A percentile compares a stretch with the other conserved stretches of the same genome.
These are phyloP conservation scores for Monosporascus cannonballus DNA, from an alignment of 2,329 filamentous ascomycete genomes.

Conservation along the genomic window DNA sequence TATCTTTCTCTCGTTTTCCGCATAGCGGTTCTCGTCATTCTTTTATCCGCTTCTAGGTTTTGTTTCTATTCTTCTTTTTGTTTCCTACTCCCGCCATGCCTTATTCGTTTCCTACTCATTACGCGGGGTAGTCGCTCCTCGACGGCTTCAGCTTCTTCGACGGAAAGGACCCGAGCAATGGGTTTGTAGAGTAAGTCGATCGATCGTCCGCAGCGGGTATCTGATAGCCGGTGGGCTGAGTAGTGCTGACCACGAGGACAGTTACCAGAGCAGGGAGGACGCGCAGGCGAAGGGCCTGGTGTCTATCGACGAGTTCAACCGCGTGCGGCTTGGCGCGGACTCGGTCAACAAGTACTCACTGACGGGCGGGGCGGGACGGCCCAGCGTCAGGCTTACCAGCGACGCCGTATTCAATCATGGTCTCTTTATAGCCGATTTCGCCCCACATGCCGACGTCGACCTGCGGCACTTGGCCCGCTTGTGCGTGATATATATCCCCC, in stretches of 20 bases:
- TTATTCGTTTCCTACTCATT: conserved; percentile 26
- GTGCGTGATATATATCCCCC: conserved; percentile 29
- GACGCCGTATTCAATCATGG: conserved; percentile 58
- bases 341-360: conserved; percentile 28
- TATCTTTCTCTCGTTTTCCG: conserved; percentile 7
- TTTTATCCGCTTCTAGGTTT: conserved; percentile 7
- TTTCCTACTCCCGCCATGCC: conserved; percentile 12
- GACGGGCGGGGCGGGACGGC: conserved; percentile 33
- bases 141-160: conserved; percentile 44
- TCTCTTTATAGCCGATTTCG: conserved; percentile 65
- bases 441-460: conserved; percentile 65
- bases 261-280: conserved; percentile 37
- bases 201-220: not conserved
- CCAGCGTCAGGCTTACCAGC: conserved; percentile 62
- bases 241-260: conserved; percentile 12
- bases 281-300: conserved; percentile 35
- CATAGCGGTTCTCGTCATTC: conserved; percentile 17
- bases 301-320: conserved; percentile 33
- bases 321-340: conserved; percentile 42
- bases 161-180: conserved; percentile 55
- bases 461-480: conserved; percentile 71
- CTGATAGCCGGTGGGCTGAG: too few relatives aligned
- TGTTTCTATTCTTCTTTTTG: conserved; percentile 4
- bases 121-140: conserved; percentile 25
- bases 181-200: conserved; percentile 55